Conservation (phyloP, 495 filamentous ascomycete species). For the Hypoxylon cercidicola region DNA sequence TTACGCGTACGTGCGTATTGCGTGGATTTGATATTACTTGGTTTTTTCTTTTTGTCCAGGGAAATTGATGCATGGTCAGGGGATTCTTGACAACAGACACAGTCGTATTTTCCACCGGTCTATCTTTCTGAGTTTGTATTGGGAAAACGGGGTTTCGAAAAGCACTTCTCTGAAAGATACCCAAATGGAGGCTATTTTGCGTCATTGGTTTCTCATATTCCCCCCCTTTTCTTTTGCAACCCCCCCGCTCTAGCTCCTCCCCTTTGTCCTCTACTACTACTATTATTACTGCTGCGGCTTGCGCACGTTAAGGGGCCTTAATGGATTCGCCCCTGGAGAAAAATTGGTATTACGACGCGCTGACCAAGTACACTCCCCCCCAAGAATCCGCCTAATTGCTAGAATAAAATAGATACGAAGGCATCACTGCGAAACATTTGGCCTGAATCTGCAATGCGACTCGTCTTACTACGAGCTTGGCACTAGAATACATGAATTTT, state of each 20-base stretch:
- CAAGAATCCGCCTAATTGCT: constrained; percentile 39
- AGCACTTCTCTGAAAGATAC: constrained; percentile 45
- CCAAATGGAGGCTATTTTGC: constrained; percentile 45
- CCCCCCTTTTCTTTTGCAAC: constrained; percentile 1
- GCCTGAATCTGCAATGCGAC: constrained; percentile 40
- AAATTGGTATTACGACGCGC: constrained; percentile 37
- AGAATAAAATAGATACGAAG: constrained; percentile 42
- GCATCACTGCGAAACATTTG: constrained; percentile 40
- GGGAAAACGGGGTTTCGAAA: constrained; percentile 42
- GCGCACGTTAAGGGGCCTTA: constrained; percentile 37
- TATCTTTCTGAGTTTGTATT: constrained; percentile 33
- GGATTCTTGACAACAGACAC: constrained; percentile 18
- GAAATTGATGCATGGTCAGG: constrained; percentile 41
- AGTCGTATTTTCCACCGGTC: constrained; percentile 37
- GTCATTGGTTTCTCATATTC: constrained; percentile 37
- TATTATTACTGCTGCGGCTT: constrained; percentile 15
- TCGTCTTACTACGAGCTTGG: constrained; percentile 41
- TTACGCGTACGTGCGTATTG: constrained; percentile 20
- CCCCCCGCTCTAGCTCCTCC: constrained; percentile 17
- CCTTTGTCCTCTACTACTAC: constrained; percentile 30
- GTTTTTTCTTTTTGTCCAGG: constrained; percentile 9
- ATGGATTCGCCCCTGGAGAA: constrained; percentile 39
- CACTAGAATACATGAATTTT: constrained; percentile 22
- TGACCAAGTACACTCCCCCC: constrained; percentile 23
- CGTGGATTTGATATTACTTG: constrained; percentile 24